Conservation (phyloP, 2,329 filamentous ascomycete genomes). For the Ceratocystis huliohia region DNA sequence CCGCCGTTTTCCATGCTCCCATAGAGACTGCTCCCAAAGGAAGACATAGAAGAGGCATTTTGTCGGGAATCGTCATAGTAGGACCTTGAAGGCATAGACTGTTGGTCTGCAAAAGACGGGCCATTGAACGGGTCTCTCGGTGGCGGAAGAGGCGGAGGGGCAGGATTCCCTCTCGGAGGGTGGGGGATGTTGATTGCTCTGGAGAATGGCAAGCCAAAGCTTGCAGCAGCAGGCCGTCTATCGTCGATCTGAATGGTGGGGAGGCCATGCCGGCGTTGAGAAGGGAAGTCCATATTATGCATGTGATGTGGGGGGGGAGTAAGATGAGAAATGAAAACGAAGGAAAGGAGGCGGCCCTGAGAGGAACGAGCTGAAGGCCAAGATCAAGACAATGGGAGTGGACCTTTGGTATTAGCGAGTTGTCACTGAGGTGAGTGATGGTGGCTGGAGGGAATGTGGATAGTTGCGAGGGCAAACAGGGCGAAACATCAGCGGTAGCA, state of each 20-base stretch:
- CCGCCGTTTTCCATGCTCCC: slow-evolving; percentile 32
- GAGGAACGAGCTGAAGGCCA: not conserved
- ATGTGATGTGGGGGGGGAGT: not conserved
- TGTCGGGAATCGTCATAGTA: slow-evolving; percentile 11
- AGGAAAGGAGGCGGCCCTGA: not conserved
- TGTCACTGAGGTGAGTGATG: not conserved
- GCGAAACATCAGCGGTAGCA: too few relatives aligned
- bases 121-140: slow-evolving; percentile 19
- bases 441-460: not conserved
- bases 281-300: slow-evolving; percentile 17
- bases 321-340: not conserved
- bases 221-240: slow-evolving; percentile 9
- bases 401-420: not conserved
- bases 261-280: slow-evolving; percentile 20
- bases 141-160: slow-evolving; percentile 21
- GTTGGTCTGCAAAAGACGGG: slow-evolving; percentile 2
- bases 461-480: too few relatives aligned
- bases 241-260: slow-evolving; percentile 21
- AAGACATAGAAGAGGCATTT: slow-evolving; percentile 19
- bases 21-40: slow-evolving; percentile 28
- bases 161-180: slow-evolving; percentile 14
- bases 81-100: not conserved
- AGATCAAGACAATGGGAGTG: not conserved
- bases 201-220: slow-evolving; percentile 10
- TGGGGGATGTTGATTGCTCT: slow-evolving; percentile 22